phyloP scores from a whole-genome alignment of 2,329 filamentous ascomycete genomes.

The Monosporascus sp. region DNA sequence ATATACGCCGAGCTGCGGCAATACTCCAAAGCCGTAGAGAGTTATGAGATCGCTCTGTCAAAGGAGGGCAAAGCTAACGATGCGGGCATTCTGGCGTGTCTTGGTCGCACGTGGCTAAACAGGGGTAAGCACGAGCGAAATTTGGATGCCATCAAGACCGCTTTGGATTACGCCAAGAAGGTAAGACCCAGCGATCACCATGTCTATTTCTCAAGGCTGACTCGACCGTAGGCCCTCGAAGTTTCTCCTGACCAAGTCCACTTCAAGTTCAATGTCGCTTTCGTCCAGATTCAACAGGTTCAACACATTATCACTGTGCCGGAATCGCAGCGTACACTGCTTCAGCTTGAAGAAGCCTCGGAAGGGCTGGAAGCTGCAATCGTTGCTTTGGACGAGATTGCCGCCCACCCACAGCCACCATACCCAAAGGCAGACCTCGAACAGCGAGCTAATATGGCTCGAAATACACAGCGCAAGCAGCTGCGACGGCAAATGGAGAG shows the following conservation, averaged over 20 bases:
- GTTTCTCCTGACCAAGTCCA: slow-evolving; percentile 79
- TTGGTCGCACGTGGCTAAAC: slow-evolving; percentile 82
- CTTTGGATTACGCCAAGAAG: slow-evolving; percentile 58
- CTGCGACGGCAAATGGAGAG: slow-evolving; percentile 77
- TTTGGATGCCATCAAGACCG: slow-evolving; percentile 50
- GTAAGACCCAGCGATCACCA: slow-evolving; percentile 31
- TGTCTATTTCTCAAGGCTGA: slow-evolving; percentile 13
- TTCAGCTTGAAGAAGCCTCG: slow-evolving; percentile 75
- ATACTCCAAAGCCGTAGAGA: slow-evolving; percentile 86
- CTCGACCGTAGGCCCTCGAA: slow-evolving; percentile 56
- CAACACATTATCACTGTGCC: slow-evolving; percentile 69
- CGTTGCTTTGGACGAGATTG: slow-evolving; percentile 60
- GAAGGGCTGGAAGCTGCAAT: slow-evolving; percentile 83
- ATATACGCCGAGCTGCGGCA: slow-evolving; percentile 88
- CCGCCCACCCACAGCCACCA: slow-evolving; percentile 61
- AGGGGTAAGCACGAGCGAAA: slow-evolving; percentile 63
- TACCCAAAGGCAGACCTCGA: slow-evolving; percentile 90
- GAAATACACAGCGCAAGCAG: slow-evolving; percentile 90
- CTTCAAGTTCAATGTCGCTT: slow-evolving; percentile 96
- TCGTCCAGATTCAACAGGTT: slow-evolving; percentile 92
- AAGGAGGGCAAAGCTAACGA: slow-evolving; percentile 72
- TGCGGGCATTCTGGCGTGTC: slow-evolving; percentile 72
- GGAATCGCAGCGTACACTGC: slow-evolving; percentile 70
- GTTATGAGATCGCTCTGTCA: slow-evolving; percentile 79
- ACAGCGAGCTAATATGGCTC: slow-evolving; percentile 93